These are phyloP conservation scores for Populus trichocarpa DNA, from an alignment of 441 rosid genomes.

Conservation along the genomic window DNA sequence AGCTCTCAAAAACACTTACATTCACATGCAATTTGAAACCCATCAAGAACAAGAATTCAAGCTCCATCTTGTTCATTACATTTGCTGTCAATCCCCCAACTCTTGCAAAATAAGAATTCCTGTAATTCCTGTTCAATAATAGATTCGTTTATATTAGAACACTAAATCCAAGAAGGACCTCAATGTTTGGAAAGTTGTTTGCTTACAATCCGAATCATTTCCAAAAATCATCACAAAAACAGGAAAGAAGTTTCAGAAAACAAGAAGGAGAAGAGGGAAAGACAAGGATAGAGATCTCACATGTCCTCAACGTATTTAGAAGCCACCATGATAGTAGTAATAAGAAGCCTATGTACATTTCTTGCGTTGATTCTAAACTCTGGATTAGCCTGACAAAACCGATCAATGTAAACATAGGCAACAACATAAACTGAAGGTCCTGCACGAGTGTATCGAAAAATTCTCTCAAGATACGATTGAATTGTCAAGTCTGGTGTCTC, in stretches of 20 bases:
- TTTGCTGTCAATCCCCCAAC: constrained; percentile 74
- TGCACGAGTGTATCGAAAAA: constrained; percentile 71
- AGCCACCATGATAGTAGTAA: constrained; percentile 85
- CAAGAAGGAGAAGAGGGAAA: not conserved
- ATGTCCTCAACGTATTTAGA: constrained; percentile 88
- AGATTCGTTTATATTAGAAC: not conserved
- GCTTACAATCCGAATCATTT: not conserved
- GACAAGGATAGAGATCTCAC: constrained; percentile 34
- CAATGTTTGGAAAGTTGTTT: not conserved
- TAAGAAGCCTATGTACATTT: constrained; percentile 76
- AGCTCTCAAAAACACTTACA: constrained; percentile 84
- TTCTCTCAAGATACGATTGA: constrained; percentile 78
- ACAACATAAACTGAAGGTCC: constrained; percentile 87
- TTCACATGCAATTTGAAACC: constrained; percentile 87
- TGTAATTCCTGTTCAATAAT: constrained; percentile 57
- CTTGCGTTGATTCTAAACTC: constrained; percentile 57
- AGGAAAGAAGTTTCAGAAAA: not conserved
- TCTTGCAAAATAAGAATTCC: constrained; percentile 74
- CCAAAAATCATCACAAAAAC: not conserved
- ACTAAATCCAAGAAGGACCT: not conserved
- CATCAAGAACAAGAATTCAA: constrained; percentile 80
- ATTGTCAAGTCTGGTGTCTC: constrained; percentile 82
- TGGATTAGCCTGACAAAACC: constrained; percentile 75
- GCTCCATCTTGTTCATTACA: constrained; percentile 69
- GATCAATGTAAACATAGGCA: constrained; percentile 80